Base-by-base conservation (phyloP, 495 filamentous ascomycete species). In the Talaromyces nanjingensis region DNA sequence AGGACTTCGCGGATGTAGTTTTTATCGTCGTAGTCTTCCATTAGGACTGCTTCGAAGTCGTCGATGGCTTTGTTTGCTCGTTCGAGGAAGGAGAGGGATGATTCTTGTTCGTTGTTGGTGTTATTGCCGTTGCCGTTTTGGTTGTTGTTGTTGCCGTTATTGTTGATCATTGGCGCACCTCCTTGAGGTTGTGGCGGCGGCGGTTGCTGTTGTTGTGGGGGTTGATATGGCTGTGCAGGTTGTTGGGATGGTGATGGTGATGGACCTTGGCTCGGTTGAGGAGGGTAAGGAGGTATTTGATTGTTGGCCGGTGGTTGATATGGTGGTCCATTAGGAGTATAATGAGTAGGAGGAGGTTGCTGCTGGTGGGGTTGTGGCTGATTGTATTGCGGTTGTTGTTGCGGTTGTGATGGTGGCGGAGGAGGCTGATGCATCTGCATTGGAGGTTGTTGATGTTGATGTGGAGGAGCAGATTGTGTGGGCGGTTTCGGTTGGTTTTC, bases 11-110 rank as follows among this genome's bases (percentile, higher is more conserved):
- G 75, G 66, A 81, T 81, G 66, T 81, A 81, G 67, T 81, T 77
- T 69, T 79, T 81, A 63, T 81, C 78, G 55, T 79, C 77, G 62
- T 79, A 81, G 60, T 81, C 78, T 55, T 81, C 77, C 74, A 79
- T 76, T 14, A 81, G 71, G 22, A 81, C 76, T 39, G 74, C 72
- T 59, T 81, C 78, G 53, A 81, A 81, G 65, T 79, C 77, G 64
- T 81, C 78, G 59, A 81, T 78, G n/a, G 78, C 76, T 67, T 80
- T 79, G 68, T 78, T 76, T 11, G 78, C 78, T 52, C 78, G 71
- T 18, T 83, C 79, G 66, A 70, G 74, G 73, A 80, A 81, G 58
- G 75, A 78, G 6, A 73, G 70, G 75, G 79, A 63, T 75, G 80
- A 61, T 79, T 77, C 67, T 74, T 74, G 64, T 47, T 58, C 56